phyloP scores from a whole-genome alignment of 805 yeast genomes.

The Wickerhamomyces tratensis region DNA sequence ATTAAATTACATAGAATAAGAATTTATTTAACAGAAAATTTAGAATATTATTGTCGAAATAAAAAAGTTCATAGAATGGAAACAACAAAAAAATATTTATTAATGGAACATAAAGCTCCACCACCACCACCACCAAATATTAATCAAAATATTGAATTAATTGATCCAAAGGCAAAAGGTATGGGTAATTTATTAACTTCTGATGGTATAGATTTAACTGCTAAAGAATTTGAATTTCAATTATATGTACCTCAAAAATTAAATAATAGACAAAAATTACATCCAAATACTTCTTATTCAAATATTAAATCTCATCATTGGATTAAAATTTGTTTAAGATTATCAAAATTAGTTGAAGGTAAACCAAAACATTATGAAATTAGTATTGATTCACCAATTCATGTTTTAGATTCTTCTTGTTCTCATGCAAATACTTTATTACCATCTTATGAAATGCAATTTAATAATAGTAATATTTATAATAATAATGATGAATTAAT shows the following conservation, averaged over 20 bases:
- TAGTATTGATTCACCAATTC: slow-evolving; percentile 90
- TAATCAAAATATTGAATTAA: too few species aligned
- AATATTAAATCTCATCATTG: slow-evolving; percentile 89
- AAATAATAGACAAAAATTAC: slow-evolving; percentile 46
- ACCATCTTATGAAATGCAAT: slow-evolving; percentile 52
- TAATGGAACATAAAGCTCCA: slow-evolving; percentile 73
- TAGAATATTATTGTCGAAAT: slow-evolving; percentile 82
- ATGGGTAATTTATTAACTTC: slow-evolving; percentile 29
- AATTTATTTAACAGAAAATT: slow-evolving; percentile 76
- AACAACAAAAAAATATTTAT: slow-evolving; percentile 71
- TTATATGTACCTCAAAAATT: slow-evolving; percentile 72
- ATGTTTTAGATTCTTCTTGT: slow-evolving; percentile 64
- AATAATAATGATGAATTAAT: neutral
- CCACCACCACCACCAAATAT: too few species aligned
- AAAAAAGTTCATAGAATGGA: slow-evolving; percentile 88
- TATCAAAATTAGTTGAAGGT: slow-evolving; percentile 55
- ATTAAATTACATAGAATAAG: slow-evolving; percentile 78
- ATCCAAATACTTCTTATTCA: slow-evolving; percentile 78
- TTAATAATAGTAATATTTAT: neutral
- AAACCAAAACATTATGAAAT: slow-evolving; percentile 91
- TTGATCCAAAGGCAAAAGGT: slow-evolving; percentile 28
- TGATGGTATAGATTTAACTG: slow-evolving; percentile 44
- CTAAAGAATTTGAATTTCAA: slow-evolving; percentile 78
- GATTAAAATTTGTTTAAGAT: slow-evolving; percentile 80
- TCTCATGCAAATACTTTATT: slow-evolving; percentile 72